These are phyloP conservation scores for Pinguiococcus pyrenoidosus DNA, from an alignment of 108 stramenopile species.

Conservation along the genomic window DNA sequence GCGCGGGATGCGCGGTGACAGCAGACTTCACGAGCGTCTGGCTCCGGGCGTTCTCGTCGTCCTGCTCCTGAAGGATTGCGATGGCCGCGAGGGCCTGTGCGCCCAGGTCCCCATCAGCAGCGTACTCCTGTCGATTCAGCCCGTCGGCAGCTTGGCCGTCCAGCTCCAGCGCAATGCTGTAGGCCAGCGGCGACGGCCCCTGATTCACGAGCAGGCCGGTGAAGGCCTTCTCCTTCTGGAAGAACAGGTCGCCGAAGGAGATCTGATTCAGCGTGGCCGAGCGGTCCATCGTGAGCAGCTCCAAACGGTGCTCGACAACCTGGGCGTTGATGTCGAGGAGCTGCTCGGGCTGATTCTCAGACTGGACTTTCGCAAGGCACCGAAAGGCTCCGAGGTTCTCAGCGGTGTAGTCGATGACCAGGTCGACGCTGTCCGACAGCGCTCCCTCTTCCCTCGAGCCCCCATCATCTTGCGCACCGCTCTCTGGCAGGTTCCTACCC, in stretches of 20 bases:
- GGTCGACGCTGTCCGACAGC: not conserved
- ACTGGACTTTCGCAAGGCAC: not conserved
- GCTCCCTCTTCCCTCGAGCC: not conserved
- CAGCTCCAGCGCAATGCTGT: conserved; percentile 5
- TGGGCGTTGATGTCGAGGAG: conserved; percentile 11
- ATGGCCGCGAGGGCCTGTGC: not conserved
- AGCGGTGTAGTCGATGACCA: no score
- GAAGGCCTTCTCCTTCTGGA: conserved; percentile 4
- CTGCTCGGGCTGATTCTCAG: not conserved
- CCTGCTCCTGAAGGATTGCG: not conserved
- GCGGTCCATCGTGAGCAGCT: conserved; percentile 2
- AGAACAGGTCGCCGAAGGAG: conserved; percentile 16
- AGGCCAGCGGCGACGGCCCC: conserved; percentile 10
- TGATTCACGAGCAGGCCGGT: conserved; percentile 18
- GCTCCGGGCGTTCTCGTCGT: not conserved
- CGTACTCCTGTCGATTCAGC: not conserved
- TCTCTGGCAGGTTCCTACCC: not conserved
- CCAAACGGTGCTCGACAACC: conserved; percentile 11
- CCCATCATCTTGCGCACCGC: not conserved
- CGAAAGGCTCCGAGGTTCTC: conserved; percentile 7
- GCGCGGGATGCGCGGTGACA: no score
- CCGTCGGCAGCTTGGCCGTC: conserved; percentile 5
- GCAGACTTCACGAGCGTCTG: no score
- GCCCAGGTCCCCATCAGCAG: not conserved
- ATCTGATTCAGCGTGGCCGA: not conserved